Evolutionary conservation across 306 rosid species (phyloP), one percentile per base, ranked within the genome.

Genomic region (Carpinus fangiana): DNA sequence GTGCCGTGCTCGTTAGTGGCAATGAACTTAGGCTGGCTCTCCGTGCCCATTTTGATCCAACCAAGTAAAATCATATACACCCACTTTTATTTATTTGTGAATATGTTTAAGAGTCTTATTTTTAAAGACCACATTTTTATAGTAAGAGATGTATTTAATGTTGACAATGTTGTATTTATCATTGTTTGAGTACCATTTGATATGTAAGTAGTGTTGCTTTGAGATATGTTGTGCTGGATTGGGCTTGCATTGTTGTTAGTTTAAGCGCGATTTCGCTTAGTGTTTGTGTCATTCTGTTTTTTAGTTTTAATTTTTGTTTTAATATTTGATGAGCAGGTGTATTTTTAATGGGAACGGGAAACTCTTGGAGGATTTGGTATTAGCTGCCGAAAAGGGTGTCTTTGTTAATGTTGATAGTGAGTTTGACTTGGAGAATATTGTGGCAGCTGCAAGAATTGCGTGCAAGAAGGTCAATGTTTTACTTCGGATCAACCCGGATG

Each of bases 1-100:
- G 98, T 62, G 99, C 98, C 68, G 98, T 95, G 72, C 99, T 95
- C 68, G 99, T 95, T 18, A 95, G 99, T 83, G 99, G 97, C 21
- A 95, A 95, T 48, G 99, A 95, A 86, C 92, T 91, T 16, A 78
- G 84, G 75, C 76, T 95, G 77, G 97, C 99, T 74, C 96, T 91
- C 74, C 88, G 71, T 51, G 96, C 96, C 45, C 98, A 96, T 5
- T 93, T 93, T 76, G 97, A 95, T 46, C 98, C 99, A 75, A 90
- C 90, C 36, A 93, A 82, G 99, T 90, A 87, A 69, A 46, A 4
- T 47, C 41, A 20, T 77, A 47, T 46, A 12, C 17, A 47, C 64
- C 76, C 66, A 11, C 23, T 7, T 73, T 26, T 43, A 11, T 23
- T 14, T 47, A 2, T 31, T 45, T 43, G 10, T 79, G 62, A 8